These are phyloP conservation scores for Letharia lupina DNA, from an alignment of 495 filamentous ascomycete genomes.

Conservation along the genomic window DNA sequence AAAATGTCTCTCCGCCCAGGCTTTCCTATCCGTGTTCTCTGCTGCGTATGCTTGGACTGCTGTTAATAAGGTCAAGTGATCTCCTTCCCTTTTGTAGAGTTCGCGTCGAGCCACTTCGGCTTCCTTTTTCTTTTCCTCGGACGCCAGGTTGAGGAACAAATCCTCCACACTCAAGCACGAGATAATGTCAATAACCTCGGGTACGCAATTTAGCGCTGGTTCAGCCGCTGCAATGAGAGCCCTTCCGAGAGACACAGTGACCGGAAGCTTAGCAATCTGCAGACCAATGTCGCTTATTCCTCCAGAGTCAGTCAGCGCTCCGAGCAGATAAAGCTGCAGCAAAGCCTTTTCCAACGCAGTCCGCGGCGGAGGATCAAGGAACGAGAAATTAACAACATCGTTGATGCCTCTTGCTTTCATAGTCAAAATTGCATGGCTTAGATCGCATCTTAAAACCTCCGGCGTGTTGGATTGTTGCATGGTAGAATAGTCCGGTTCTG, in stretches of 20 bases:
- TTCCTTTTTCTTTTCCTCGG: conserved; percentile 73
- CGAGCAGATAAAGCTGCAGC: conserved; percentile 66
- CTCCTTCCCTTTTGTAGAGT: conserved; percentile 73
- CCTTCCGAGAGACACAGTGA: conserved; percentile 72
- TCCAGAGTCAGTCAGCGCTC: conserved; percentile 64
- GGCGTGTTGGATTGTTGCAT: conserved; percentile 70
- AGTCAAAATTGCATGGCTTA: conserved; percentile 75
- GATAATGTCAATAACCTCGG: conserved; percentile 87
- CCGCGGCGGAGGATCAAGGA: conserved; percentile 71
- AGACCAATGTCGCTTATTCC: conserved; percentile 63
- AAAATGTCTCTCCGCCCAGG: conserved; percentile 70
- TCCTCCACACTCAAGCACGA: conserved; percentile 82
- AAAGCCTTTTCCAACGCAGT: conserved; percentile 78
- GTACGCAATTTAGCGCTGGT: conserved; percentile 57
- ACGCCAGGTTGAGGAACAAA: conserved; percentile 70
- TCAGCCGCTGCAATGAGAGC: conserved; percentile 74
- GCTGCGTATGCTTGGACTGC: conserved; percentile 74
- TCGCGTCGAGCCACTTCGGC: conserved; percentile 64
- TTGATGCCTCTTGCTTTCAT: conserved; percentile 90
- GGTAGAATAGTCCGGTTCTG: conserved; percentile 62
- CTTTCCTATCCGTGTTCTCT: conserved; percentile 62
- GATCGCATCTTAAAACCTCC: conserved; percentile 85
- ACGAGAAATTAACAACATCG: conserved; percentile 74
- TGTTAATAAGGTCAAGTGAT: conserved; percentile 77
- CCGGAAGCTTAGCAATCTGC: conserved; percentile 72